Conservation (phyloP, 495 filamentous ascomycete species). For the Penicillium coprophilum region DNA sequence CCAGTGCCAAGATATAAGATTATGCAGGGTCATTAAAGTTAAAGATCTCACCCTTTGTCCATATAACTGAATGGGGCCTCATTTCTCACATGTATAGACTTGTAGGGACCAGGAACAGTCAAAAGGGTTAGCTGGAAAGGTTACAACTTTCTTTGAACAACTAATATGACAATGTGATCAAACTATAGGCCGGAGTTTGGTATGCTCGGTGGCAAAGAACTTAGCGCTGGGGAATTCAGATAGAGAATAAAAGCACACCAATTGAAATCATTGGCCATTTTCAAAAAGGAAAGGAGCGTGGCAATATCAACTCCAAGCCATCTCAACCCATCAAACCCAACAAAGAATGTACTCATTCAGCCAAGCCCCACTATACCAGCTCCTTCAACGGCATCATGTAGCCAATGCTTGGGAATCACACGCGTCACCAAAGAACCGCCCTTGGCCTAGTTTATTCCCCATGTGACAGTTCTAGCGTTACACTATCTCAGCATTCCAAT, state of each 20-base stretch:
- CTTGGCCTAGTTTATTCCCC: neutral
- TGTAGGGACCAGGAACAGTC: neutral
- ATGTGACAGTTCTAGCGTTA: conserved; percentile 1
- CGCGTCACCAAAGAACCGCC: neutral
- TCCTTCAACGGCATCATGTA: neutral
- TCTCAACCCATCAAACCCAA: neutral
- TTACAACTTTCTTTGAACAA: neutral
- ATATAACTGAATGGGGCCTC: neutral
- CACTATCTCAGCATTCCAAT: neutral
- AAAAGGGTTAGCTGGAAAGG: neutral
- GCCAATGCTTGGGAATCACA: neutral
- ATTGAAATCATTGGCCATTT: neutral
- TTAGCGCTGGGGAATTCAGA: neutral
- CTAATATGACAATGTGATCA: neutral
- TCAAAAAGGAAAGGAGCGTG: neutral
- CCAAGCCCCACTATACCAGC: neutral
- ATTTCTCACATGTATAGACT: neutral
- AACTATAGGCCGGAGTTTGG: neutral
- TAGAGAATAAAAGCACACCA: neutral
- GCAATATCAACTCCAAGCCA: neutral
- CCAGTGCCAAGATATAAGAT: conserved; percentile 7
- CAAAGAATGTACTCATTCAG: neutral
- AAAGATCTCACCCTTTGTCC: conserved; percentile 8
- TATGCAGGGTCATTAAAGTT: conserved; percentile 8
- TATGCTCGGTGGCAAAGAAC: neutral